Percentiles rank a stretch among this genome's conserved stretches.
Evolutionary conservation across 495 filamentous ascomycete species (phyloP).

Genomic region (Aspergillus affinis): DNA sequence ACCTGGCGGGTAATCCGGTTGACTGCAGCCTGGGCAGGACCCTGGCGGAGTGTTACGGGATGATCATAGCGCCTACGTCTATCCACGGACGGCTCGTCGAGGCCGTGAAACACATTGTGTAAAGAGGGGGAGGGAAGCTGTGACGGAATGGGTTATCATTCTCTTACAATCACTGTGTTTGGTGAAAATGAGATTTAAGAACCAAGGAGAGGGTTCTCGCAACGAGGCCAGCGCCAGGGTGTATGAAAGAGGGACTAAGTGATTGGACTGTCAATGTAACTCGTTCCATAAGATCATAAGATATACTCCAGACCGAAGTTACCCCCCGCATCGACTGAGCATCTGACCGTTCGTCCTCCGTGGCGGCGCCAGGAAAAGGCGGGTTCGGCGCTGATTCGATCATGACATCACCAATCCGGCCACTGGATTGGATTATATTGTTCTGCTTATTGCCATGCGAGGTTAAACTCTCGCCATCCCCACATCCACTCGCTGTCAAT

Average conservation of each 20-base stretch:
- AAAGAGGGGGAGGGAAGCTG: neutral
- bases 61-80: conserved; percentile 44
- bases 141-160: neutral
- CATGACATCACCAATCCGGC: neutral
- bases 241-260: too few species aligned
- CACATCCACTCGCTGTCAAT: neutral
- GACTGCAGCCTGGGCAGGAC: conserved; percentile 43
- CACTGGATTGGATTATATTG: too few species aligned
- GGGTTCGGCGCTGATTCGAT: neutral
- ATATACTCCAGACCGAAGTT: too few species aligned
- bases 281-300: neutral
- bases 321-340: neutral
- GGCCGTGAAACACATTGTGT: conserved; percentile 32
- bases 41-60: conserved; percentile 39
- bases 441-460: neutral
- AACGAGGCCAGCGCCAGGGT: too few species aligned
- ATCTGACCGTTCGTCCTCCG: neutral
- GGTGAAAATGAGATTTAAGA: too few species aligned
- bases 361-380: too few species aligned
- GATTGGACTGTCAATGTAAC: neutral
- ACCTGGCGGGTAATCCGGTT: conserved; percentile 51
- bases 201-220: too few species aligned
- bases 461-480: too few species aligned
- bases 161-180: too few species aligned
- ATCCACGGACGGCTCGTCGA: conserved; percentile 39